Conservation (phyloP, 1,284 basidiomycete genomes). For the Irpex lacteus region DNA sequence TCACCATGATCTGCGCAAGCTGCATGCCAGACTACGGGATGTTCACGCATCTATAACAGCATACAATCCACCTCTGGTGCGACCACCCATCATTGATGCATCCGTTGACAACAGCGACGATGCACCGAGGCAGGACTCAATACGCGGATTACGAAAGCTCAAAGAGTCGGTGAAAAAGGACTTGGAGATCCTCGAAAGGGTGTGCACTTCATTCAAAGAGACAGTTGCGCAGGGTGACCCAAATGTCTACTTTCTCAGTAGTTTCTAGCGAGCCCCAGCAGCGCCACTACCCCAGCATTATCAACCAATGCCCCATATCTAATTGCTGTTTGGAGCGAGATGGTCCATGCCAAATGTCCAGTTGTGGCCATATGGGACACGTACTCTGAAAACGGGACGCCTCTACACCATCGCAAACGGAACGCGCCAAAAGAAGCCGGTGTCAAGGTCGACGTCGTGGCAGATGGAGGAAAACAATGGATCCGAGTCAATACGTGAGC, state of each 20-base stretch:
- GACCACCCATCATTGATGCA: slow-evolving; percentile 56
- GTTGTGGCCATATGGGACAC: slow-evolving; percentile 59
- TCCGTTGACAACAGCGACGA: slow-evolving; percentile 43
- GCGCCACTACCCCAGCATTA: slow-evolving; percentile 41
- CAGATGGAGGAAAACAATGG: slow-evolving; percentile 71
- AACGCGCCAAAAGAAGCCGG: slow-evolving; percentile 35
- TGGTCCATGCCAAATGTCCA: slow-evolving; percentile 56
- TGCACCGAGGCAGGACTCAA: slow-evolving; percentile 38
- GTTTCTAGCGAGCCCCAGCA: slow-evolving; percentile 52
- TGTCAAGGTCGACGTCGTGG: slow-evolving; percentile 79
- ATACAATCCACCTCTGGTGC: slow-evolving; percentile 41
- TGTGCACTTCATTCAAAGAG: slow-evolving; percentile 21
- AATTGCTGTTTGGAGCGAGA: slow-evolving; percentile 74
- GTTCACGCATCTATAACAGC: slow-evolving; percentile 44
- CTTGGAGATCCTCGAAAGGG: slow-evolving; percentile 55
- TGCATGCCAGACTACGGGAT: slow-evolving; percentile 33
- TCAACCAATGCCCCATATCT: slow-evolving; percentile 78
- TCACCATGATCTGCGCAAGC: slow-evolving; percentile 38
- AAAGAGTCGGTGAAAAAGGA: slow-evolving; percentile 42
- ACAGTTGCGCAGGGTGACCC: not conserved
- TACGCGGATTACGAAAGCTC: slow-evolving; percentile 53
- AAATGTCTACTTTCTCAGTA: slow-evolving; percentile 39
- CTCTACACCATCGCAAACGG: slow-evolving; percentile 18
- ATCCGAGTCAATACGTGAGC: slow-evolving; percentile 82
- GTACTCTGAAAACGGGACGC: slow-evolving; percentile 30